Evolutionary conservation across 805 yeast genomes (phyloP).

Genomic region (Saturnispora hagleri): DNA sequence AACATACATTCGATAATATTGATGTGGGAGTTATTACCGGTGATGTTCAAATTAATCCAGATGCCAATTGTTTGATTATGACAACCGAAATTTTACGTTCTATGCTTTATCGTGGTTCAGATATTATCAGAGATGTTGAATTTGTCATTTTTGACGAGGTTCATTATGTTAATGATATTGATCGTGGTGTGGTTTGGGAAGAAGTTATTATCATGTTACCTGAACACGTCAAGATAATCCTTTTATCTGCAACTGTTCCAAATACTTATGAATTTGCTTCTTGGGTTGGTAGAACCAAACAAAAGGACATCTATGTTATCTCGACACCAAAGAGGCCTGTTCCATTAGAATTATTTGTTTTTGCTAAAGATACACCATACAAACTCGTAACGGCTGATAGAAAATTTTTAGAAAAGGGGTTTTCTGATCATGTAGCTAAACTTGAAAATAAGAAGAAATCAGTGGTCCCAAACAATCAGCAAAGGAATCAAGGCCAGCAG

Average conservation of each 20-base stretch:
- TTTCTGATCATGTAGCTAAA: constrained; percentile 47
- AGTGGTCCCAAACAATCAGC: constrained; percentile 18
- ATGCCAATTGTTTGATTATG: constrained; percentile 97
- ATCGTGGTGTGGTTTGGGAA: constrained; percentile 99
- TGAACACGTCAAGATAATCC: constrained; percentile 90
- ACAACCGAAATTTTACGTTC: constrained; percentile 96
- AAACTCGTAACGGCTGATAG: constrained; percentile 71
- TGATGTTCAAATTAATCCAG: constrained; percentile 96
- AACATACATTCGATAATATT: constrained; percentile 79
- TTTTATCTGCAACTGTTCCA: constrained; percentile 97
- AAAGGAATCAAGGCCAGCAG: constrained; percentile 15
- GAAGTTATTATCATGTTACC: constrained; percentile 94
- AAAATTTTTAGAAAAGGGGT: constrained; percentile 57
- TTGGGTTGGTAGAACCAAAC: constrained; percentile 97
- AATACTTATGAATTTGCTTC: constrained; percentile 95
- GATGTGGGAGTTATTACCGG: constrained; percentile 99
- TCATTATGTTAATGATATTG: constrained; percentile 96
- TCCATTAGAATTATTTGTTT: constrained; percentile 77
- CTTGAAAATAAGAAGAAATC: constrained; percentile 31
- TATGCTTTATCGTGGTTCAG: constrained; percentile 96
- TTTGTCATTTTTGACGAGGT: constrained; percentile 99
- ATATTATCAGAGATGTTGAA: constrained; percentile 96
- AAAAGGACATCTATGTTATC: constrained; percentile 90
- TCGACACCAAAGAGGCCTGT: constrained; percentile 96
- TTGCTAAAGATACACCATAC: constrained; percentile 68